A percentile compares a stretch with the other conserved stretches of the same genome.
Evolutionary conservation across 164 flowering plant species (phyloP).

Genomic region (Vitis rupestris): DNA sequence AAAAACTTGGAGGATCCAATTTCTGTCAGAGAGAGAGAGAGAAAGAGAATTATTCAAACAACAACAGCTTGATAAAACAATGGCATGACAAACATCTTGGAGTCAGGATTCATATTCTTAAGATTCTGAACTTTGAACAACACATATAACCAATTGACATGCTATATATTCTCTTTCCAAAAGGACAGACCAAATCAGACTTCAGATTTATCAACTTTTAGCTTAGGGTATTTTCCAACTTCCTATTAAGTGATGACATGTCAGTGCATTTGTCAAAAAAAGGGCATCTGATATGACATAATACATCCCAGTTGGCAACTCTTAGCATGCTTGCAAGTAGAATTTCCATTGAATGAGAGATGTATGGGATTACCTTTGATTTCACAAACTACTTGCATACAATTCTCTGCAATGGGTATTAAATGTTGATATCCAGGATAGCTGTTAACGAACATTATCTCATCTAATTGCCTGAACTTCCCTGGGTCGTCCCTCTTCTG

Average conservation of each 20-base stretch:
- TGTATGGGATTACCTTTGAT: constrained; percentile 52
- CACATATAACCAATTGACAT: not conserved
- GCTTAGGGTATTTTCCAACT: too few relatives aligned
- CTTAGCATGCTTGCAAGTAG: not conserved
- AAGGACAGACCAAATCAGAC: not conserved
- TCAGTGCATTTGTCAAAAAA: not conserved
- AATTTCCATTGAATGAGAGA: not conserved
- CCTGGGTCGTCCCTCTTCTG: constrained; percentile 82
- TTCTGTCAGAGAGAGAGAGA: constrained; percentile 40
- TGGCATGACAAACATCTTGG: not conserved
- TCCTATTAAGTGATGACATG: too few relatives aligned
- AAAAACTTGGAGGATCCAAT: constrained; percentile 71
- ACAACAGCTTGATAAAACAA: not conserved
- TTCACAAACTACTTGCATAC: constrained; percentile 83
- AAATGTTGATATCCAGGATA: constrained; percentile 77
- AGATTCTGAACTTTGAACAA: not conserved
- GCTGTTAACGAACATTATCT: constrained; percentile 64
- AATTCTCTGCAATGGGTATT: constrained; percentile 56
- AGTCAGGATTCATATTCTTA: not conserved
- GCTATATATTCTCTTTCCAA: not conserved
- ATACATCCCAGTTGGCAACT: not conserved
- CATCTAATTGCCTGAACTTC: constrained; percentile 87
- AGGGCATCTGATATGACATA: not conserved
- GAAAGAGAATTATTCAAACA: not conserved
- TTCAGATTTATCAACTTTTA: not conserved